Base-by-base conservation (phyloP, 2,329 filamentous ascomycete genomes). In the Fusarium bulbicola region DNA sequence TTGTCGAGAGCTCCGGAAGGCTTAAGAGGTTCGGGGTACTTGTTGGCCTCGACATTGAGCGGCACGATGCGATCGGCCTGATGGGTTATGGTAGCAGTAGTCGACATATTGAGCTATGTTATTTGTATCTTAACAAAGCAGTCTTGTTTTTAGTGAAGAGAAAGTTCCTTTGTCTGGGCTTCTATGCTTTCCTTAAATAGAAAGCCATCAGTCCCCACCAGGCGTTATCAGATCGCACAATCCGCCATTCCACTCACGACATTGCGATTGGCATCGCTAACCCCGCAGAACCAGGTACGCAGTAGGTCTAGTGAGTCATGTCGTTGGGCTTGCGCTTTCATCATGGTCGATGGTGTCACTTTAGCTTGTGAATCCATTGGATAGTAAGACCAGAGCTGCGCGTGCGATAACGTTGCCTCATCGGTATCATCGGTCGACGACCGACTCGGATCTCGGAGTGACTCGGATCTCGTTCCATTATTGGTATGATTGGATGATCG, bases 1-100 rank as follows among this genome's bases (percentile, higher is more conserved):
- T 65, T 49, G 18, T 70, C 70, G 5, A 76, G 65, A 1, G 59
- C 72, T 3, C 72, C 72, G 1, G 64, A 60, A 2, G 40, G 21
- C 1, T 16, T 26, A 1, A 74, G 11, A 11, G 72, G 72, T 8
- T 66, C 20, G 10, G 60, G 64, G 5, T 65, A 61, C 16, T 63
- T 59, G 2, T 53, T 70, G 3, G 60, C 20, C 20, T 74, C 53
- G 1, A 61, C 28, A 10, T 15, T 58, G 14, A 69, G 20, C 6
- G 66, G 65, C 10, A 68, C 59, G 3, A 54, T 64, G n/a, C 65
- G 50, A 28, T 69, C 59, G 2, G 63, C 52, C 21, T 69, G 34
- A 26, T 49, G 52, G 4, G 52, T 63, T 14, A 60, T 58, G 1
- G 59, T 56, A 1, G 58, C 36, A 24, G 66, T 61, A 24, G 56